phyloP scores from a whole-genome alignment of 164 flowering plant species.

The Platanus orientalis region DNA sequence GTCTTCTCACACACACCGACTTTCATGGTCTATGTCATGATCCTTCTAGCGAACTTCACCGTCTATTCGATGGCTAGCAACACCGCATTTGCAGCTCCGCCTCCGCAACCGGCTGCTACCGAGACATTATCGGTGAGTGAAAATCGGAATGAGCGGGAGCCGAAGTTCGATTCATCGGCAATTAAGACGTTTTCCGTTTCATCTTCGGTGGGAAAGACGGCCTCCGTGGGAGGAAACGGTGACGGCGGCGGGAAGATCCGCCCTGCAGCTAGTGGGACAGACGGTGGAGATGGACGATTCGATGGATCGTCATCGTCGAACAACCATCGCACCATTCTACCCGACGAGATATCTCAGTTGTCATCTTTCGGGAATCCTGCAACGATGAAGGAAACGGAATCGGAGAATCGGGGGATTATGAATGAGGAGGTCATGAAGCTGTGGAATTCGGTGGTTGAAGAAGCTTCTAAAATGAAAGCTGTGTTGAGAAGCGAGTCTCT shows the following conservation, averaged over 20 bases:
- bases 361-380: constrained; percentile 29
- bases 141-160: constrained; percentile 10
- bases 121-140: constrained; percentile 26
- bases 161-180: constrained; percentile 43
- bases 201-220: constrained; percentile 40
- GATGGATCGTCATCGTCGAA: constrained; percentile 21
- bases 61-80: constrained; percentile 64
- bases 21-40: constrained; percentile 89
- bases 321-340: constrained; percentile 29
- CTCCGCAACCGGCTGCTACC: constrained; percentile 16
- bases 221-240: constrained; percentile 53
- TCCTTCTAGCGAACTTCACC: constrained; percentile 82
- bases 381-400: constrained; percentile 12
- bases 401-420: background rate
- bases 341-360: constrained; percentile 38
- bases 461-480: constrained; percentile 48
- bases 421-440: constrained; percentile 40
- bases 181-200: constrained; percentile 34
- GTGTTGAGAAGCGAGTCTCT: constrained; percentile 34
- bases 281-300: constrained; percentile 57
- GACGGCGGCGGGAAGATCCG: constrained; percentile 66
- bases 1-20: constrained; percentile 87
- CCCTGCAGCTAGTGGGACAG: constrained; percentile 54
- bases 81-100: constrained; percentile 48
- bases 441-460: constrained; percentile 70